A percentile compares a stretch with the other conserved stretches of the same genome.
Conservation (phyloP, 2,329 filamentous ascomycete genomes). For the Monosporascus ibericus region DNA sequence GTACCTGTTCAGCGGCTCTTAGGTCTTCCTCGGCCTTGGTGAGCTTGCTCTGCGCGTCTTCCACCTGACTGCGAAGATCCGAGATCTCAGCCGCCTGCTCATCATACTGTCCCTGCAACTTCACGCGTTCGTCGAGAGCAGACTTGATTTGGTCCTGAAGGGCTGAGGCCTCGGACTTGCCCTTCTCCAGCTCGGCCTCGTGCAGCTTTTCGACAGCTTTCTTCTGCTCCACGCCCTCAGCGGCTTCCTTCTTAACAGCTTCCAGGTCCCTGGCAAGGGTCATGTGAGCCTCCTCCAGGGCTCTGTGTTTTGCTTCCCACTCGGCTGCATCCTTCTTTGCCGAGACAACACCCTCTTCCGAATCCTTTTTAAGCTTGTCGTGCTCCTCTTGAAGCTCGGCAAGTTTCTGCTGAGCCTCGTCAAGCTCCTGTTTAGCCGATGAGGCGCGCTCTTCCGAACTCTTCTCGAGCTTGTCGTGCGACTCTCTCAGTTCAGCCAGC, state of each 20-base stretch:
- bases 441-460: neutral
- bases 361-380: constrained; percentile 25
- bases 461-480: neutral
- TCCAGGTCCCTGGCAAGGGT: constrained; percentile 13
- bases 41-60: constrained; percentile 31
- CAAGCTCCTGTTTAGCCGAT: constrained; percentile 3
- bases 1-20: constrained; percentile 25
- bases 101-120: constrained; percentile 24
- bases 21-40: constrained; percentile 32
- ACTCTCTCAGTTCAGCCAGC: neutral
- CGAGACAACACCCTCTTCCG: constrained; percentile 24
- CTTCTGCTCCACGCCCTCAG: constrained; percentile 13
- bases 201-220: constrained; percentile 4
- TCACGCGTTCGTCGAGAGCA: constrained; percentile 20
- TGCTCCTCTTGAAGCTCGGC: constrained; percentile 14
- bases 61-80: constrained; percentile 24
- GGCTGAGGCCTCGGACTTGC: constrained; percentile 9
- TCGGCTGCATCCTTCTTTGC: constrained; percentile 20
- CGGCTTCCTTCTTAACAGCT: constrained; percentile 16
- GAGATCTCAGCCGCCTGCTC: constrained; percentile 25
- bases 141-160: constrained; percentile 19
- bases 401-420: constrained; percentile 2
- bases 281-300: constrained; percentile 11
- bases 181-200: constrained; percentile 12
- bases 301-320: constrained; percentile 16